phyloP scores from a whole-genome alignment of 352 stramenopile genomes.

The Saprolegnia parasitica region DNA sequence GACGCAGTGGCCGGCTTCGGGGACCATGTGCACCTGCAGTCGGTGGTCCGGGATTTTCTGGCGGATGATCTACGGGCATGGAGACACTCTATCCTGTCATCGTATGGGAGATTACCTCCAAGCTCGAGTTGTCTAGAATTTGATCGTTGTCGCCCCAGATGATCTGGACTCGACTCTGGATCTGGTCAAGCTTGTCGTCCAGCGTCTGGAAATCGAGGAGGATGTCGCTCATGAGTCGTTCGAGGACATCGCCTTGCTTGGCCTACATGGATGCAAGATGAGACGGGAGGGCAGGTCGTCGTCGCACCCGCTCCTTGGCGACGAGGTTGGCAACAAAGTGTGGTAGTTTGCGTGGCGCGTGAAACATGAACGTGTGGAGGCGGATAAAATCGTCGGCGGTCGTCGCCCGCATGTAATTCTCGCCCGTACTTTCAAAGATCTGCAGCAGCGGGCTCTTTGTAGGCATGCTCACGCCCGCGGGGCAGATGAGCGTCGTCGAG shows the following conservation, averaged over 20 bases:
- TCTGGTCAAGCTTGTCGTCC: constrained; percentile 54
- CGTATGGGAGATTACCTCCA: constrained; percentile 36
- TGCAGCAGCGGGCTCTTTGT: constrained; percentile 52
- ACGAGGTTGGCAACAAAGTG: constrained; percentile 33
- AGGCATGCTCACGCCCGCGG: constrained; percentile 61
- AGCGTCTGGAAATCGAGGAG: constrained; percentile 50
- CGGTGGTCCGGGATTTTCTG: constrained; percentile 39
- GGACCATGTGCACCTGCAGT: constrained; percentile 45
- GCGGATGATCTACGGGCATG: constrained; percentile 34
- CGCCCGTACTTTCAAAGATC: constrained; percentile 55
- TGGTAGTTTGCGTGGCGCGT: constrained; percentile 36
- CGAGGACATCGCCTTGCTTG: constrained; percentile 47
- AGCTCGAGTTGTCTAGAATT: constrained; percentile 60
- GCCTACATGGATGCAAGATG: constrained; percentile 28
- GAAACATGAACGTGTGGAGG: constrained; percentile 47
- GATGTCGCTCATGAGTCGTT: constrained; percentile 60
- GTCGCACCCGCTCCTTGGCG: constrained; percentile 39
- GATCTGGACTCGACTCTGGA: constrained; percentile 50
- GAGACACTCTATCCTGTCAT: not conserved
- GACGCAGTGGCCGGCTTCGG: constrained; percentile 62
- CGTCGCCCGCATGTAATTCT: constrained; percentile 58
- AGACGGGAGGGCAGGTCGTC: not conserved
- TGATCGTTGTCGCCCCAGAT: constrained; percentile 72
- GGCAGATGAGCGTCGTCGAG: constrained; percentile 71
- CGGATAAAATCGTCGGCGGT: constrained; percentile 55